These are phyloP conservation scores for Penicillium paradoxum DNA, from an alignment of 495 filamentous ascomycete genomes.

Conservation along the genomic window DNA sequence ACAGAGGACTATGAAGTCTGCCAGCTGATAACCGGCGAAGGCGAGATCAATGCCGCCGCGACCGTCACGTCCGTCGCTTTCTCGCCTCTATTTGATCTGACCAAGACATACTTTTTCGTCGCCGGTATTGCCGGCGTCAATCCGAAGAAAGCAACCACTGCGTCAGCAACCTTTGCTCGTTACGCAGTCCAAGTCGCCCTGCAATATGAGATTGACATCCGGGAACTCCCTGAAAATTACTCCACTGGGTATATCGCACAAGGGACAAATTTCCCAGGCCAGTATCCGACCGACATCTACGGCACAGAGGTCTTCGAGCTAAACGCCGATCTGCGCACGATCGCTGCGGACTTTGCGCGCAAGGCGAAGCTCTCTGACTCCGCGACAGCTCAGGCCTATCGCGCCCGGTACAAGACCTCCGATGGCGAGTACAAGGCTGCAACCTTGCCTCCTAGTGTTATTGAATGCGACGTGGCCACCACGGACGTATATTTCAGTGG, in stretches of 20 bases:
- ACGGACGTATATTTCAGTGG: slow-evolving; percentile 71
- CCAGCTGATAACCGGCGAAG: slow-evolving; percentile 54
- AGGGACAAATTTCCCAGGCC: slow-evolving; percentile 46
- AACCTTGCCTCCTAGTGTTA: slow-evolving; percentile 48
- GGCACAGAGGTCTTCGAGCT: slow-evolving; percentile 77
- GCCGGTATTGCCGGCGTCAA: slow-evolving; percentile 70
- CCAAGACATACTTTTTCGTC: slow-evolving; percentile 63
- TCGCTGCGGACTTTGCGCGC: slow-evolving; percentile 52
- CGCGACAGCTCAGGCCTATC: slow-evolving; percentile 49
- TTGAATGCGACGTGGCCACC: slow-evolving; percentile 65
- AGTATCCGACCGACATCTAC: slow-evolving; percentile 62
- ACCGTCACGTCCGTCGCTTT: slow-evolving; percentile 54
- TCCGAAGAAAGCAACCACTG: slow-evolving; percentile 59
- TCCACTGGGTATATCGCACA: slow-evolving; percentile 63
- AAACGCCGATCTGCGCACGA: slow-evolving; percentile 54
- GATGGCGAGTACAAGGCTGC: slow-evolving; percentile 46
- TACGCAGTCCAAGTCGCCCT: slow-evolving; percentile 68
- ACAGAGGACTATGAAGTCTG: slow-evolving; percentile 53
- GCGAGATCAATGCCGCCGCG: slow-evolving; percentile 70
- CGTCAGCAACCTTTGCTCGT: slow-evolving; percentile 58
- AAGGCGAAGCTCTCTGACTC: slow-evolving; percentile 55
- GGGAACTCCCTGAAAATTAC: slow-evolving; percentile 62
- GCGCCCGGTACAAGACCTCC: slow-evolving; percentile 49
- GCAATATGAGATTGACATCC: slow-evolving; percentile 69
- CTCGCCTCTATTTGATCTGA: slow-evolving; percentile 60